Evolutionary conservation across 306 rosid genomes (phyloP).

Genomic region (Leucaena leucocephala): DNA sequence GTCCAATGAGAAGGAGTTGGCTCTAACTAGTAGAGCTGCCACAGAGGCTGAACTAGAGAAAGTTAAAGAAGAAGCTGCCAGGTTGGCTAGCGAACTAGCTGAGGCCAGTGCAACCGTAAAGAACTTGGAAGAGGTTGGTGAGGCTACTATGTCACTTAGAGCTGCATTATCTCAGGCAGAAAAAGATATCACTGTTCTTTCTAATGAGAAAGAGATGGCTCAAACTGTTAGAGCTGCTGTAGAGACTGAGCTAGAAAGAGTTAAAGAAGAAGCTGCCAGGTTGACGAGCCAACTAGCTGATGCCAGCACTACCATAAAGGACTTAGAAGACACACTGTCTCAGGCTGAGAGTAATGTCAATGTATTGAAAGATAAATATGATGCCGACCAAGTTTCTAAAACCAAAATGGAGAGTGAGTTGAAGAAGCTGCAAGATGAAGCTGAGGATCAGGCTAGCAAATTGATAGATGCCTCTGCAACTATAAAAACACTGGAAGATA

Average conservation of each 20-base stretch:
- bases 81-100: neutral
- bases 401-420: constrained; percentile 69
- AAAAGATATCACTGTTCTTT: constrained; percentile 54
- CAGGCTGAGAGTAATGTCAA: constrained; percentile 52
- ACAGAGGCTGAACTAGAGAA: constrained; percentile 6
- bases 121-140: constrained; percentile 3
- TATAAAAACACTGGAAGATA: constrained; percentile 67
- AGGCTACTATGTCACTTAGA: constrained; percentile 56
- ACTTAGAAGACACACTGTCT: constrained; percentile 67
- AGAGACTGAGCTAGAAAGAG: constrained; percentile 64
- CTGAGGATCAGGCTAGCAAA: constrained; percentile 52
- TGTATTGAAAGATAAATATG: constrained; percentile 64
- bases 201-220: constrained; percentile 73
- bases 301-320: constrained; percentile 64
- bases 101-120: constrained; percentile 9
- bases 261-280: constrained; percentile 61
- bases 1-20: neutral
- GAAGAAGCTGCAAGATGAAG: constrained; percentile 74
- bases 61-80: constrained; percentile 5
- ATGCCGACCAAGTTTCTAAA: constrained; percentile 57
- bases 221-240: constrained; percentile 56
- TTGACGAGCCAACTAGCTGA: constrained; percentile 64
- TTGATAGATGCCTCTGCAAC: constrained; percentile 55
- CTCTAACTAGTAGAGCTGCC: neutral
- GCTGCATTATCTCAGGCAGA: constrained; percentile 73